Evolutionary conservation across 2,329 filamentous ascomycete species (phyloP).

Genomic region (Cercospora sesami): DNA sequence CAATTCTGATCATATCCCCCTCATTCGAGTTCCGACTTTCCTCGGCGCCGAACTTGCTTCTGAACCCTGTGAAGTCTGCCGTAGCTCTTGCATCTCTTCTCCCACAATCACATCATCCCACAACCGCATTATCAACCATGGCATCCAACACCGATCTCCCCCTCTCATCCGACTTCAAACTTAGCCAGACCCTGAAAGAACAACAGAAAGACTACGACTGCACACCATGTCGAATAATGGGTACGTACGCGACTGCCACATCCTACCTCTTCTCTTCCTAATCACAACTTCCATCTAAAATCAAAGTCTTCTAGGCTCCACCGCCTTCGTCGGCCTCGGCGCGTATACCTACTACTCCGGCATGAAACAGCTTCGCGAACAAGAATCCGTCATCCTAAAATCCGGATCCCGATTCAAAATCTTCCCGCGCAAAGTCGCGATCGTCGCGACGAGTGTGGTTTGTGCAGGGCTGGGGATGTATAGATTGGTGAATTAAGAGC

Average conservation of each 20-base stretch:
- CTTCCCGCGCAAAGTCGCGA: conserved; percentile 42
- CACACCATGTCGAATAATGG: conserved; percentile 38
- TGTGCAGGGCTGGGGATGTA: conserved; percentile 50
- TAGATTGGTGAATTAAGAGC: conserved; percentile 38
- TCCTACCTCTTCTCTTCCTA: neutral
- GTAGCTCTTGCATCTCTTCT: neutral
- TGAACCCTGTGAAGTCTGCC: neutral
- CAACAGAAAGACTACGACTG: conserved; percentile 38
- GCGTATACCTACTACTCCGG: conserved; percentile 50
- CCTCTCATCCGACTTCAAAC: conserved; percentile 21
- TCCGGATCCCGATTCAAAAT: conserved; percentile 47
- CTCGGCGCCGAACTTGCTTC: conserved; percentile 11
- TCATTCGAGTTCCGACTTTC: neutral
- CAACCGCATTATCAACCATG: neutral
- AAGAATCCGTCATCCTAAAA: conserved; percentile 44
- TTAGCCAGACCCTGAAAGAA: conserved; percentile 29
- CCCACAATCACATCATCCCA: neutral
- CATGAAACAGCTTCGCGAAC: conserved; percentile 46
- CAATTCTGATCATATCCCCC: neutral
- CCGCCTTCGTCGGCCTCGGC: conserved; percentile 50
- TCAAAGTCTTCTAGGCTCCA: conserved; percentile 40
- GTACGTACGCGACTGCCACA: conserved; percentile 29
- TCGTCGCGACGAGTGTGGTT: conserved; percentile 43
- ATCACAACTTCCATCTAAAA: neutral
- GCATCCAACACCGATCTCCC: conserved; percentile 19